These are phyloP conservation scores for Alternaria brassicicola DNA, from an alignment of 2,329 filamentous ascomycete species.

Conservation along the genomic window DNA sequence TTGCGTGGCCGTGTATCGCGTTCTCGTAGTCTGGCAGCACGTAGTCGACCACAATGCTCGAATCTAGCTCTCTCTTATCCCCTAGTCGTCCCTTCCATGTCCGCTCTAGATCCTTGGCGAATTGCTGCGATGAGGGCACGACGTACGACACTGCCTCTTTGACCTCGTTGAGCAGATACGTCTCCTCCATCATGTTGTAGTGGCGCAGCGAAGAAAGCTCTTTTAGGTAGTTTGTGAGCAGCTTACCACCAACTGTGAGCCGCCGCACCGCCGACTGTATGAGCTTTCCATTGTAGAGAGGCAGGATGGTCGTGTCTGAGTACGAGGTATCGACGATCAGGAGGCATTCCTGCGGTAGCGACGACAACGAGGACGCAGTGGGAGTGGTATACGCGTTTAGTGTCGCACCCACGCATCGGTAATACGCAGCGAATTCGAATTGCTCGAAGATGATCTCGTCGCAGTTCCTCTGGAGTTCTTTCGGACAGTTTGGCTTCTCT, in stretches of 20 bases:
- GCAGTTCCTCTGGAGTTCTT: slow-evolving; percentile 82
- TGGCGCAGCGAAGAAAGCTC: slow-evolving; percentile 88
- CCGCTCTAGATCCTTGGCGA: slow-evolving; percentile 76
- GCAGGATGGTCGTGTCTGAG: slow-evolving; percentile 89
- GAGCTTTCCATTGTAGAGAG: slow-evolving; percentile 79
- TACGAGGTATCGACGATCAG: slow-evolving; percentile 91
- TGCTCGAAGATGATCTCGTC: slow-evolving; percentile 98
- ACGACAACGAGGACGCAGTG: slow-evolving; percentile 52
- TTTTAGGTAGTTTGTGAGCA: slow-evolving; percentile 90
- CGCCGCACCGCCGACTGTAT: slow-evolving; percentile 81
- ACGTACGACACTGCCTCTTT: slow-evolving; percentile 91
- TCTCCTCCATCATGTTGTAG: slow-evolving; percentile 94
- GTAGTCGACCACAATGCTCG: slow-evolving; percentile 80
- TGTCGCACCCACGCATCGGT: slow-evolving; percentile 72
- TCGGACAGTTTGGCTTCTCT: slow-evolving; percentile 83
- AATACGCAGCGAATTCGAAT: slow-evolving; percentile 89
- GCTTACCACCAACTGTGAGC: slow-evolving; percentile 89
- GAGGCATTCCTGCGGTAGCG: slow-evolving; percentile 75
- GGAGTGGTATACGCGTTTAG: slow-evolving; percentile 77
- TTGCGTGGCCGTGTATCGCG: slow-evolving; percentile 69
- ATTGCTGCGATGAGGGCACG: slow-evolving; percentile 65
- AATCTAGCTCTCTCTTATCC: slow-evolving; percentile 61
- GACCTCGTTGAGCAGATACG: slow-evolving; percentile 92
- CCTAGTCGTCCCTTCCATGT: slow-evolving; percentile 72
- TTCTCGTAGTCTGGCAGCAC: slow-evolving; percentile 81